phyloP scores from a whole-genome alignment of 169 alveolate species.

The Eimeria brunetti region DNA sequence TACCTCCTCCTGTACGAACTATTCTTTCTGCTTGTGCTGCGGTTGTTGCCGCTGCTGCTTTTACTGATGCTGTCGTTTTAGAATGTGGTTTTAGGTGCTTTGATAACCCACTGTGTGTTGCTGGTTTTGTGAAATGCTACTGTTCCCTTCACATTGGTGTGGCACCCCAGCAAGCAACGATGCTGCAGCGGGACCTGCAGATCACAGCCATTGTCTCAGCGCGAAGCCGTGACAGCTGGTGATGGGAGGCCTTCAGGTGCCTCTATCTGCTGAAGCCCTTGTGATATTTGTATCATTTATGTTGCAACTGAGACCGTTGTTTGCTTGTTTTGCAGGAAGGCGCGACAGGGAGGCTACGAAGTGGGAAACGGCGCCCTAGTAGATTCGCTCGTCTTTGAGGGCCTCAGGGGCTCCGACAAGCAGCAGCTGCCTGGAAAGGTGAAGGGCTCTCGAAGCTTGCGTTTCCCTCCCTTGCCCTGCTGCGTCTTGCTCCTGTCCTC shows the following conservation, averaged over 20 bases:
- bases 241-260: neutral
- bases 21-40: neutral
- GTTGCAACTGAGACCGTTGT: neutral
- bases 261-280: neutral
- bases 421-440: constrained; percentile 3
- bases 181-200: neutral
- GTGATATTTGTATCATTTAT: neutral
- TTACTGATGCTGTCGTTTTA: neutral
- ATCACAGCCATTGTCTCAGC: neutral
- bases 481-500: neutral
- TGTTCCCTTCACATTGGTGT: neutral
- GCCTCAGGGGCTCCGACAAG: constrained; percentile 87
- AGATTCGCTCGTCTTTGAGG: constrained; percentile 89
- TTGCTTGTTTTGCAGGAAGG: constrained; percentile 41
- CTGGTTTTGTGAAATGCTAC: neutral
- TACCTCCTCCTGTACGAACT: constrained; percentile 46
- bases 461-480: neutral
- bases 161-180: neutral
- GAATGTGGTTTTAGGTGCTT: neutral
- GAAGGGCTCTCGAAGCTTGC: neutral
- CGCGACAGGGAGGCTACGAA: constrained; percentile 67
- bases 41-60: neutral
- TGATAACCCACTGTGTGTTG: neutral
- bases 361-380: constrained; percentile 86
- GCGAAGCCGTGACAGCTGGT: neutral